phyloP scores from a whole-genome alignment of 805 yeast species.

The Blastobotrys peoriensis region DNA sequence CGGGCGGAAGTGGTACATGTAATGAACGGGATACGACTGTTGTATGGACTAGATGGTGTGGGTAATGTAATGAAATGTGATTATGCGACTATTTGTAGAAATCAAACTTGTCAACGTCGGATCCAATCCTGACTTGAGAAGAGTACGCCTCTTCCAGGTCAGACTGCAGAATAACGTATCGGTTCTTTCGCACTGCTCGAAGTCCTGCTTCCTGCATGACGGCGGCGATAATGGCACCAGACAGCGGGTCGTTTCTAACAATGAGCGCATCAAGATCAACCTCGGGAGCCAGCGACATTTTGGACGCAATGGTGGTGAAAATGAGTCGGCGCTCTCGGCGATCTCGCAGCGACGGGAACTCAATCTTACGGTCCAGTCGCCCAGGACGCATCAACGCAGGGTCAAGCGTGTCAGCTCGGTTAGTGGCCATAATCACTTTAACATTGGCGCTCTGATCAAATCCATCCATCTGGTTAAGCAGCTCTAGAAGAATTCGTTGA shows the following conservation, averaged over 20 bases:
- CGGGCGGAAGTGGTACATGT: no score
- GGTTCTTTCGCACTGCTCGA: conserved; percentile 95
- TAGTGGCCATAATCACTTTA: conserved; percentile 98
- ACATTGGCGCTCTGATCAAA: conserved; percentile 94
- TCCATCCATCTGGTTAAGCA: conserved; percentile 98
- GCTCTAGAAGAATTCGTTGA: conserved; percentile 95
- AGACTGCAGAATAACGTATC: conserved; percentile 92
- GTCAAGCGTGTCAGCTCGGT: conserved; percentile 98
- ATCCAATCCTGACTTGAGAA: conserved; percentile 90
- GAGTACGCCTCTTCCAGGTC: conserved; percentile 98
- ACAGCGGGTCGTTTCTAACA: conserved; percentile 90
- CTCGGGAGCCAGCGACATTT: conserved; percentile 97
- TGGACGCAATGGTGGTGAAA: conserved; percentile 91
- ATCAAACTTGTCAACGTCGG: conserved; percentile 95
- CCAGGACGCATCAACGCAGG: conserved; percentile 99
- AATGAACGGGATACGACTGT: no score
- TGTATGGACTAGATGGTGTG: no score
- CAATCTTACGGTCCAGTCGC: conserved; percentile 95
- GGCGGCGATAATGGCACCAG: conserved; percentile 96
- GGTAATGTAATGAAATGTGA: neutral
- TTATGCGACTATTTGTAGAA: conserved; percentile 67
- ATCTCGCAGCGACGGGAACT: conserved; percentile 92
- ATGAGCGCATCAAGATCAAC: conserved; percentile 92
- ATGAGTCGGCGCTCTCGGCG: conserved; percentile 97
- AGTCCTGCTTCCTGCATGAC: conserved; percentile 99